A percentile compares a stretch with the other conserved stretches of the same genome.
Conservation (phyloP, 306 rosid genomes). For the Rubus parviflorus region DNA sequence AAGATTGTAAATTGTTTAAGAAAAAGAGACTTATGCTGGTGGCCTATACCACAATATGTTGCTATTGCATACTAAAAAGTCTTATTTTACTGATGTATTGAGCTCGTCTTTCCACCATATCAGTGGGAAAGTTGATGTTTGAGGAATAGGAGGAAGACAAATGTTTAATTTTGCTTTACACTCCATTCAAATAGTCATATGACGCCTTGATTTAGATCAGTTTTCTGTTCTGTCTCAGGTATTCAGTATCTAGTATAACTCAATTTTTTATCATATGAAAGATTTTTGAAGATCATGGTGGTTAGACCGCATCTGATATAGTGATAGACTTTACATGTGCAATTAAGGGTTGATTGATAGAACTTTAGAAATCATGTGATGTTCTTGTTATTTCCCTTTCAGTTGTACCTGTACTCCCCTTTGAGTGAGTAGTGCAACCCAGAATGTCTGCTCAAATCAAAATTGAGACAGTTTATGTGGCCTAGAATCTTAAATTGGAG, state of each 20-base stretch:
- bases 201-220: background rate
- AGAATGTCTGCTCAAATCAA: background rate
- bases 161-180: background rate
- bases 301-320: background rate
- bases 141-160: background rate
- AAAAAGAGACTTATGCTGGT: background rate
- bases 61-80: background rate
- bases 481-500: conserved; percentile 8
- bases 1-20: background rate
- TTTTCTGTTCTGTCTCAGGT: background rate
- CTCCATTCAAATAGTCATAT: background rate
- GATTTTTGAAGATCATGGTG: background rate
- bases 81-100: background rate
- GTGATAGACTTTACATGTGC: background rate
- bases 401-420: background rate
- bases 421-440: background rate
- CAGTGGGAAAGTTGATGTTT: background rate
- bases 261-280: background rate
- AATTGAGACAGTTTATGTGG: background rate
- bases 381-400: background rate
- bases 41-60: background rate
- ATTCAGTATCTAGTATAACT: background rate
- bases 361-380: background rate
- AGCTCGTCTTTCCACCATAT: background rate
- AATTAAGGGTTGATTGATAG: background rate